These are phyloP conservation scores for Solanum chiquidenum DNA, from an alignment of 257 asterid genomes.

Conservation along the genomic window DNA sequence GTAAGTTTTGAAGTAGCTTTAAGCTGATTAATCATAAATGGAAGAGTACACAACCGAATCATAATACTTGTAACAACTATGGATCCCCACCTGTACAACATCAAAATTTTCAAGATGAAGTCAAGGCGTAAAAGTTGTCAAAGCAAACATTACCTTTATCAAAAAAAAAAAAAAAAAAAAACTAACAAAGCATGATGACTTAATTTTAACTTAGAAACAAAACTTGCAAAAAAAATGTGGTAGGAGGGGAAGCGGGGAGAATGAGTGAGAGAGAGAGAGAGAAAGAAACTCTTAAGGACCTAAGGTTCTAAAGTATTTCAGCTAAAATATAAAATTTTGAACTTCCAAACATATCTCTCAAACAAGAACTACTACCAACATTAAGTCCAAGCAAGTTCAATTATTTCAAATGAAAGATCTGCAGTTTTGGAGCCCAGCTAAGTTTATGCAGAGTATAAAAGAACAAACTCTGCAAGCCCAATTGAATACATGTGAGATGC, in stretches of 20 bases:
- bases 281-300: neutral
- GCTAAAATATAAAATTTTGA: neutral
- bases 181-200: neutral
- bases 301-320: neutral
- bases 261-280: neutral
- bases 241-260: neutral
- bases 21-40: slow-evolving; percentile 62
- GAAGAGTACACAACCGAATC: slow-evolving; percentile 54
- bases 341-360: neutral
- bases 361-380: neutral
- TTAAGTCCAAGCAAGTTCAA: neutral
- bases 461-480: neutral
- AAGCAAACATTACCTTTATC: no score
- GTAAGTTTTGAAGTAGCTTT: slow-evolving; percentile 65
- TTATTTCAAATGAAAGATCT: neutral
- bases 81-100: slow-evolving; percentile 77
- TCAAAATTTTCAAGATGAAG: neutral
- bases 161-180: no score
- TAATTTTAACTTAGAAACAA: neutral
- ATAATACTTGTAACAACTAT: slow-evolving; percentile 49
- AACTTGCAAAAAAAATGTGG: neutral
- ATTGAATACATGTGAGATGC: neutral
- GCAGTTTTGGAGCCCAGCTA: neutral
- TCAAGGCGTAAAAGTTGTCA: neutral
- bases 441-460: neutral